Percentiles rank a stretch among this genome's conserved stretches.
phyloP scores from a whole-genome alignment of 352 stramenopile genomes.

The Pythium phragmitis region DNA sequence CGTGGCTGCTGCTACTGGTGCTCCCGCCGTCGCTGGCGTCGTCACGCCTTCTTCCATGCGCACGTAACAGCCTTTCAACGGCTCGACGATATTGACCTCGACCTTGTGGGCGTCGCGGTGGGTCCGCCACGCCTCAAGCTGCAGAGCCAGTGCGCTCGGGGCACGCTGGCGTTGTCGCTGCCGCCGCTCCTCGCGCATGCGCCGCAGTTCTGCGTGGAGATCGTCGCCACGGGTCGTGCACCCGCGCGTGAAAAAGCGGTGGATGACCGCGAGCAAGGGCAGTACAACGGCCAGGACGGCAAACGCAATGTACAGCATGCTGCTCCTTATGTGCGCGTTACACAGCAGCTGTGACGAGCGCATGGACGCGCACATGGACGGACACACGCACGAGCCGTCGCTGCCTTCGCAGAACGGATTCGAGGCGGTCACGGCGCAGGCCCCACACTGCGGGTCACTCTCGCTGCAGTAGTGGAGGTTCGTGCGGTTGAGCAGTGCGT shows the following conservation, averaged over 20 bases:
- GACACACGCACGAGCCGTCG: conserved; percentile 23
- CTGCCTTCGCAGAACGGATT: conserved; percentile 18
- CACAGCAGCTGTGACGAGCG: conserved; percentile 15
- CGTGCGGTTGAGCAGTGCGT: conserved; percentile 22
- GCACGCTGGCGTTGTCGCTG: conserved; percentile 1
- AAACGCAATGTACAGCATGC: conserved; percentile 22
- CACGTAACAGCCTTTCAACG: conserved; percentile 22
- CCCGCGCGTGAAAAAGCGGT: conserved; percentile 6
- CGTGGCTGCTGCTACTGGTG: background rate
- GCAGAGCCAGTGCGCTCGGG: conserved; percentile 13
- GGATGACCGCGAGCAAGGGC: conserved; percentile 15
- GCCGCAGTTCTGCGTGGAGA: conserved; percentile 9
- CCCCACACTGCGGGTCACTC: conserved; percentile 6
- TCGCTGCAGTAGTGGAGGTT: conserved; percentile 22
- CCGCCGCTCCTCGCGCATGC: conserved; percentile 11
- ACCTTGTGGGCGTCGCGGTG: conserved; percentile 25
- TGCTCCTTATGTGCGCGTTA: conserved; percentile 14
- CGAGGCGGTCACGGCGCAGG: background rate
- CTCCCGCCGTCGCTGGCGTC: background rate
- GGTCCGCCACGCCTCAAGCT: conserved; percentile 25
- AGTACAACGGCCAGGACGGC: conserved; percentile 17
- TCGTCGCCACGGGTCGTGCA: background rate
- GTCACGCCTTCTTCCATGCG: conserved; percentile 12
- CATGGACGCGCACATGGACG: conserved; percentile 14
- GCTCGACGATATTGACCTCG: conserved; percentile 17